Base-by-base conservation (phyloP, 2,329 filamentous ascomycete genomes). In the Diaporthe eres region DNA sequence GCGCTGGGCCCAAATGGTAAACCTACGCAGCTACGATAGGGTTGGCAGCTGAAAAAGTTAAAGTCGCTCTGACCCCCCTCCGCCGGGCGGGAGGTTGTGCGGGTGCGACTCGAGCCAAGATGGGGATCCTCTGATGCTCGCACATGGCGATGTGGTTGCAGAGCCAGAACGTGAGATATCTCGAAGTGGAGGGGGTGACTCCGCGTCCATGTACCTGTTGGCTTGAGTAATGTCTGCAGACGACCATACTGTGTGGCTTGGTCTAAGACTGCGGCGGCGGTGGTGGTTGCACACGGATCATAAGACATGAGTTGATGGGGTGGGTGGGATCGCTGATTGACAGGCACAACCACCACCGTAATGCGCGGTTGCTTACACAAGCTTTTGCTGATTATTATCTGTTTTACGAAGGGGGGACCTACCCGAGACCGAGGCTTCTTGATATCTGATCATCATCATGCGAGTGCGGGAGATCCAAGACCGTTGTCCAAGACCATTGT, bases 381-480 rank as follows among this genome's bases (percentile, higher is more conserved):
- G 65, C 65, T 37, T 47, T 12, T 65, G 28, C 49, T 42, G n/a
- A 65, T 65, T 55, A 65, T 58, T 53, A 37, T 55, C 9, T 42
- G 28, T 55, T 65, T 39, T 39, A 39, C 37, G 37, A 47, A 58
- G 37, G 65, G 49, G 28, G 31, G 47, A 6, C 25, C 13, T 65
- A 65, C 47, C 71, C 71, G 58, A 73, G 71, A 73, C 71, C 58
- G 44, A 65, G 71, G 58, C 60, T 44, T 65, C 15, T 13, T 42
- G 47, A 55, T 73, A 73, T 73, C 58, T 63, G 58, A 73, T 65
- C 58, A 73, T 53, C 31, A 53, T 68, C 65, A 68, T 53, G 65
- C 65, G 65, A 68, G 47, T 13, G 47, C 53, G 53, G 39, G 28
- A 58, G 17, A 25, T 17, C 44, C 53, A 71, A 49, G 68, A 25